A percentile compares a stretch with the other conserved stretches of the same genome.
Conservation (phyloP, 768 basidiomycete genomes). For the Lyophyllum semitale region DNA sequence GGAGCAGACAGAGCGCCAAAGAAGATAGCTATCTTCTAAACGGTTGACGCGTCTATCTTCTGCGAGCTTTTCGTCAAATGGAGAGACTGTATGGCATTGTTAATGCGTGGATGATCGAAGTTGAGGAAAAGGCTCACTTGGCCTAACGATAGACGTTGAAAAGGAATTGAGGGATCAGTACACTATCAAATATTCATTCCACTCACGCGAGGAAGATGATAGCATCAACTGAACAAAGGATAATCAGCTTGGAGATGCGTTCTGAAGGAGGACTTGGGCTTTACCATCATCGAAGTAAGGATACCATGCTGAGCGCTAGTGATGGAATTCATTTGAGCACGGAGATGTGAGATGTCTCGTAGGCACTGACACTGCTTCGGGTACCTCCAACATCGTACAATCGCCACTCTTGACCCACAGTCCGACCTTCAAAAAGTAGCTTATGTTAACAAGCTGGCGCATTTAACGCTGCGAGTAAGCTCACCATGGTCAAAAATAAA, state of each 20-base stretch:
- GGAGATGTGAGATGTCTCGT: conserved; percentile 10
- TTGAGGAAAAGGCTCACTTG: conserved; percentile 34
- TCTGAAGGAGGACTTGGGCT: conserved; percentile 1
- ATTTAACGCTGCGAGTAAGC: conserved; percentile 16
- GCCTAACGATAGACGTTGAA: conserved; percentile 25
- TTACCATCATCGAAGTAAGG: conserved; percentile 77
- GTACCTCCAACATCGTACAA: conserved; percentile 84
- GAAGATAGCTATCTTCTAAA: conserved; percentile 72
- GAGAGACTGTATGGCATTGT: conserved; percentile 51
- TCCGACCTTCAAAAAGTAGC: conserved; percentile 46
- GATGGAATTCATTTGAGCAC: conserved; percentile 8
- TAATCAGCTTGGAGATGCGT: background rate
- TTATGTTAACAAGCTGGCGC: background rate
- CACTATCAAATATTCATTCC: background rate
- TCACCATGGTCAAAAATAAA: conserved; percentile 67
- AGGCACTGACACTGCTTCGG: conserved; percentile 59
- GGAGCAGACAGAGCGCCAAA: conserved; percentile 76
- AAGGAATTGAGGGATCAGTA: conserved; percentile 2
- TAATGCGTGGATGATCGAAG: conserved; percentile 12
- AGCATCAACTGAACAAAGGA: conserved; percentile 53
- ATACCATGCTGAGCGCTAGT: conserved; percentile 73
- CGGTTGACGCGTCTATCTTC: conserved; percentile 74
- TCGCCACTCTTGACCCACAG: conserved; percentile 72
- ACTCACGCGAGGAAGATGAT: conserved; percentile 81
- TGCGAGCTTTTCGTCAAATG: conserved; percentile 78